Base-by-base conservation (phyloP, 1,284 basidiomycete genomes). In the Fomitopsis betulina region DNA sequence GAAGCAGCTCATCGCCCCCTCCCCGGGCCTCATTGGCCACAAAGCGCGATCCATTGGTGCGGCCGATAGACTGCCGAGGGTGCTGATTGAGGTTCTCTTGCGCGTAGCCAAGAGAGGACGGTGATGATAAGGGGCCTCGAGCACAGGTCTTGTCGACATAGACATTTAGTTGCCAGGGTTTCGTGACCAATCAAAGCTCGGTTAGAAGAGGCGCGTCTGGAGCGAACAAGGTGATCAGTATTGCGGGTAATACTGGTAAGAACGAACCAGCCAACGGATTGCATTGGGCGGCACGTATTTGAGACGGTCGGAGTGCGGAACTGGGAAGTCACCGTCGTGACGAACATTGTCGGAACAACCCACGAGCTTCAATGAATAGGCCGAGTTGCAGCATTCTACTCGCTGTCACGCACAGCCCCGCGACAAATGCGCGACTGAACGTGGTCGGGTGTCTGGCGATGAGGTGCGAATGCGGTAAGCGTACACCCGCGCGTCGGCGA, bases 331-430 rank as follows among this genome's bases (percentile, higher is more conserved):
- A 51, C 49, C 49, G 49, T 21, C 49, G 25, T 51, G 49, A 51
- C 49, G 49, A 51, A 51, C 32, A 35, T 51, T 21, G 9, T 32
- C 49, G 49, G 49, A 51, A 51, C 49, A 37, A 51, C 49, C 49
- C 49, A 51, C 32, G 47, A 30, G 49, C 49, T 35, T 51, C 32
- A 51, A 13, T 51, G 49, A 51, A 51, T 51, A 32, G 33, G 49
- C 45, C 23, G 49, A 51, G 32, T 51, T 21, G 33, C 32, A 21
- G 49, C 23, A 30, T 47, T 47, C 45, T 47, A 9, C 49, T 51
- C 49, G 49, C 49, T 51, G 49, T 51, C 49, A 51, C 49, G 49
- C 33, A 51, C 33, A 51, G 49, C 49, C 49, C 49, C 33, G 49
- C 30, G 49, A 51, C 32, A 51, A 51, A 51, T 51, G 49, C 9